Evolutionary conservation across 2,329 filamentous ascomycete genomes (phyloP).

Genomic region (Didymella pinodella): DNA sequence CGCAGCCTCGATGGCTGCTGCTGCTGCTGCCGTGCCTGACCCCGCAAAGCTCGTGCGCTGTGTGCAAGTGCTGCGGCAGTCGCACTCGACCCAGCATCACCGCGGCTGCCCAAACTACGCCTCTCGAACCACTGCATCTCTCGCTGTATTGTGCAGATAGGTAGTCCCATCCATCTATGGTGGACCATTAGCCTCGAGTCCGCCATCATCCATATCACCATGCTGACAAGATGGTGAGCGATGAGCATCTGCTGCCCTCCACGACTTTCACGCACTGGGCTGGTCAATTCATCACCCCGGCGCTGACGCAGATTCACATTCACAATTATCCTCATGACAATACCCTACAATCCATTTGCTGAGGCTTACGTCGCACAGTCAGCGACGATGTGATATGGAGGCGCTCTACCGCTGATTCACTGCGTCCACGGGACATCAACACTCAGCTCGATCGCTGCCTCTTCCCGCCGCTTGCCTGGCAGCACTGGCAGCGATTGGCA

Average conservation of each 20-base stretch:
- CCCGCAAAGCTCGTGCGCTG: neutral
- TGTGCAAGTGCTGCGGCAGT: neutral
- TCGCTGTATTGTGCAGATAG: neutral
- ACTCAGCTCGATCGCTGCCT: neutral
- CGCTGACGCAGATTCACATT: neutral
- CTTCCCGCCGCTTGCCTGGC: neutral
- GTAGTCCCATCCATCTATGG: neutral
- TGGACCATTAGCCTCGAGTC: neutral
- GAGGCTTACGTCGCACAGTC: neutral
- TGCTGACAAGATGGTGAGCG: neutral
- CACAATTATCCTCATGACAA: neutral
- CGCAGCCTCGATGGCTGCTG: neutral
- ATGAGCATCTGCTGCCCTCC: neutral
- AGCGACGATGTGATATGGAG: neutral
- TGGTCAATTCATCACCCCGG: neutral
- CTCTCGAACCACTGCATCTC: neutral
- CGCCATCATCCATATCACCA: neutral
- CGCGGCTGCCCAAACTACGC: neutral
- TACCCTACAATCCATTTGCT: neutral
- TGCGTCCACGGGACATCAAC: neutral
- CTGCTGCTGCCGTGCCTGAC: neutral
- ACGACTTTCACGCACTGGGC: neutral
- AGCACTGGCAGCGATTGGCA: neutral
- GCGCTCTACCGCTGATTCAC: neutral
- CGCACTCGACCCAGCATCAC: neutral